Evolutionary conservation across 805 yeast genomes (phyloP), one percentile per base, ranked within the genome.

Genomic region (Zygotorulaspora danielsina): DNA sequence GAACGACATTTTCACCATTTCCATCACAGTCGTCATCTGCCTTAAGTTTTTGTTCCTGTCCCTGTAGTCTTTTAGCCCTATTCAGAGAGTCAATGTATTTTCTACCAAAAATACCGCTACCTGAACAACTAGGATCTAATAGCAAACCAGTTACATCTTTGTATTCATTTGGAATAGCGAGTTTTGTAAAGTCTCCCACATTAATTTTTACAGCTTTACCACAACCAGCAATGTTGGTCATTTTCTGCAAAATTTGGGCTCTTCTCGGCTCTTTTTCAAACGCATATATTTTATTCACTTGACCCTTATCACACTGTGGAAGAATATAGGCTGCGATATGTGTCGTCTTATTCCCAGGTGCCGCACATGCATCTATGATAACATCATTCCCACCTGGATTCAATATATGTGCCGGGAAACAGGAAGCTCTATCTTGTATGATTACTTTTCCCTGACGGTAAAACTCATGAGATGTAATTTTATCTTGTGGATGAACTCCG

Each of bases 321-420:
- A 30, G 44, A 43, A 60, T 53, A 34, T 53, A 52, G 0, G 93
- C 77, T 0, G 96, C 96, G 16, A 82, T 66, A 64, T 90, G 97
- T 0, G 97, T 86, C 0, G 99, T 93, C 60, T 93, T 94, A 63
- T 93, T 93, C 4, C 99, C 99, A 4, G 99, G 99, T 0, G 99
- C 98, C 2, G 97, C 89, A 65, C 97, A 89, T 1, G 96, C 83
- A 64, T 93, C 99, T 32, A 93, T 84, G 8, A 88, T 78, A 17
- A 70, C 63, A 42, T 75, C 81, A 32, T 80, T 82, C 3, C 75
- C 69, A 1, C 58, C 39, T 0, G 90, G 85, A 45, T 76, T 70
- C 34, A 93, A 64, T 19, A 93, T 88, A 44, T 77, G 78, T 0
- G 94, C 96, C 0, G 99, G 99, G 57, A 93, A 88, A 60, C 98